These are phyloP conservation scores for Lactarius akahatsu DNA, from an alignment of 768 basidiomycete species.

Conservation along the genomic window DNA sequence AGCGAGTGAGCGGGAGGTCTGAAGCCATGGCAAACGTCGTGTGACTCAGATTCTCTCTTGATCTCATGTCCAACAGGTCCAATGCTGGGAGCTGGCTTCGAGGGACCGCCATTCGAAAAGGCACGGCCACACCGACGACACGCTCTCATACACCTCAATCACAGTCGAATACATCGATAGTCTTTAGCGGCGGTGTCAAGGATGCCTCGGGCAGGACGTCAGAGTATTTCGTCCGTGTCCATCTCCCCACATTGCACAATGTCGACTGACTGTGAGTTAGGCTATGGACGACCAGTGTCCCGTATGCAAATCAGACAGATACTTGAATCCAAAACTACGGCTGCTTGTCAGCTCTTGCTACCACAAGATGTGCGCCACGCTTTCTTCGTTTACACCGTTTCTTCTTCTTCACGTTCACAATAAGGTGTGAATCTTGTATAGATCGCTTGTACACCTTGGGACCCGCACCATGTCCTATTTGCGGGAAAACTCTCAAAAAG, in stretches of 20 bases:
- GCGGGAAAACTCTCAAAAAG: constrained; percentile 82
- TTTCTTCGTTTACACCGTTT: not conserved
- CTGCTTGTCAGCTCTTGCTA: constrained; percentile 95
- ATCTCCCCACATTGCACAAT: constrained; percentile 1
- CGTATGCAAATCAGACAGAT: constrained; percentile 94
- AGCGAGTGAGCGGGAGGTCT: constrained; percentile 39
- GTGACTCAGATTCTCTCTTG: too few species aligned
- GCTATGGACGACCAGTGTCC: constrained; percentile 95
- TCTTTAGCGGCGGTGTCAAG: constrained; percentile 83
- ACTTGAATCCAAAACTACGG: constrained; percentile 90
- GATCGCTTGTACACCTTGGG: constrained; percentile 94
- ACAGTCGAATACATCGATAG: constrained; percentile 68
- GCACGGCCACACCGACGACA: constrained; percentile 48
- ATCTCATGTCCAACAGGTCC: constrained; percentile 26
- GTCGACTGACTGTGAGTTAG: constrained; percentile 38
- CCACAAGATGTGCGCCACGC: constrained; percentile 82
- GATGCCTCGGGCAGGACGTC: constrained; percentile 79
- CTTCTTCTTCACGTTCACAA: not conserved
- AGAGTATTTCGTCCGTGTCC: constrained; percentile 69
- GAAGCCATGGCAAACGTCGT: constrained; percentile 1
- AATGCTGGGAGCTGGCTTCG: constrained; percentile 42
- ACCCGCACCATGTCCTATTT: constrained; percentile 94
- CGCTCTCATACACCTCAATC: constrained; percentile 67
- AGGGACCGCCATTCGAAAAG: constrained; percentile 75
- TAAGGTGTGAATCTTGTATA: constrained; percentile 97